Evolutionary conservation across 306 rosid species (phyloP).

Genomic region (Purshia tridentata): DNA sequence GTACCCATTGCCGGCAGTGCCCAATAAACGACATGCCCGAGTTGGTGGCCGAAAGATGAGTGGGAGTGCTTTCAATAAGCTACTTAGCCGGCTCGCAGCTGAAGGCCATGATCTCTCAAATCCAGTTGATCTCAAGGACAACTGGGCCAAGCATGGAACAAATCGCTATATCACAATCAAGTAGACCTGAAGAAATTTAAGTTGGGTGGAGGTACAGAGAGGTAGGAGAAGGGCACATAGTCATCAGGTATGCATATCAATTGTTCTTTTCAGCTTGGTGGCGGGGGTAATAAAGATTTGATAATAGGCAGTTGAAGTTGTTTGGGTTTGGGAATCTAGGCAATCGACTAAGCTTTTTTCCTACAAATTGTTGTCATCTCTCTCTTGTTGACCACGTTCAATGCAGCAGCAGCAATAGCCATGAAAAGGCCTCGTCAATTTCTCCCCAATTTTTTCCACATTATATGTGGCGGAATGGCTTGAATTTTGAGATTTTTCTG

Average conservation of each 20-base stretch:
- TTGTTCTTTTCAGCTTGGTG: background rate
- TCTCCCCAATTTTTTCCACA: background rate
- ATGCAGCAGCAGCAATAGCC: background rate
- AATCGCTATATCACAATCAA: constrained; percentile 95
- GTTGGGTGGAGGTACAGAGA: constrained; percentile 9
- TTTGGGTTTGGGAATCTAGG: background rate
- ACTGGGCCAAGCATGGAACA: constrained; percentile 99
- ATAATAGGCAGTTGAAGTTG: constrained; percentile 4
- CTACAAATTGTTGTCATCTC: no score
- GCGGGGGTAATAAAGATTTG: constrained; percentile 6
- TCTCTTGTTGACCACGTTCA: no score
- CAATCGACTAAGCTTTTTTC: no score
- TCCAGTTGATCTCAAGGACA: constrained; percentile 87
- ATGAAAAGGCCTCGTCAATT: background rate
- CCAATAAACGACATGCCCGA: constrained; percentile 94
- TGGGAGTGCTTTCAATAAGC: constrained; percentile 93
- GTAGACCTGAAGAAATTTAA: constrained; percentile 32
- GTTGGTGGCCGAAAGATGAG: constrained; percentile 98
- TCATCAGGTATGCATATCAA: constrained; percentile 19
- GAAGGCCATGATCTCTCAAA: constrained; percentile 94
- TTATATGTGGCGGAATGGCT: background rate
- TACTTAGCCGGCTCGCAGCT: constrained; percentile 87
- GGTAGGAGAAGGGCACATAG: constrained; percentile 10
- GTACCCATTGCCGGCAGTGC: constrained; percentile 95
- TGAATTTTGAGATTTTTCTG: background rate